Conservation (phyloP, 768 basidiomycete species). For the Terana coerulea region DNA sequence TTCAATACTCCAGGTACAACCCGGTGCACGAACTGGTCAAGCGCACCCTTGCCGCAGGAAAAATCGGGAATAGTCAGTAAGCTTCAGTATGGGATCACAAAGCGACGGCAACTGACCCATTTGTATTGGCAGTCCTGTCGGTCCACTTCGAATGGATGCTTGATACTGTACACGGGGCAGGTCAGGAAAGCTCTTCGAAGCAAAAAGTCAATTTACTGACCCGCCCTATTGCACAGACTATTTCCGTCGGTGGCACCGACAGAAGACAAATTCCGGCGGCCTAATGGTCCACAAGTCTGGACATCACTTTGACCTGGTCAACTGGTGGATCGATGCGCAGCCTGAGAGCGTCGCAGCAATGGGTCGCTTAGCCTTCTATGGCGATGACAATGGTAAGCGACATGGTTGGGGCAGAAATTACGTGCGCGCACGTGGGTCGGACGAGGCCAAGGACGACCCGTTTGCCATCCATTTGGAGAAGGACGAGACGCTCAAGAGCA, state of each 20-base stretch:
- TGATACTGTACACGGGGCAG: conserved; percentile 49
- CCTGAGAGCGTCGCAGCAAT: conserved; percentile 45
- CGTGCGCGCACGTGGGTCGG: conserved; percentile 38
- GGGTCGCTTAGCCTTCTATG: conserved; percentile 46
- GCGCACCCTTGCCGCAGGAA: conserved; percentile 40
- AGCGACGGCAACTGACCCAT: conserved; percentile 3
- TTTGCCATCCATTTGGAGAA: conserved; percentile 46
- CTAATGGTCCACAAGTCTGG: conserved; percentile 45
- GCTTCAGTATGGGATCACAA: background rate
- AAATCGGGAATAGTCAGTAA: conserved; percentile 38
- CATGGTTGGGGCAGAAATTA: conserved; percentile 47
- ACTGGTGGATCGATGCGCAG: conserved; percentile 49
- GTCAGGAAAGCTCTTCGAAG: background rate
- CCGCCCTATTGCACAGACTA: conserved; percentile 31
- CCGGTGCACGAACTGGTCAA: conserved; percentile 48
- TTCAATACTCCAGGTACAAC: conserved; percentile 38
- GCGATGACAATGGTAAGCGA: conserved; percentile 39
- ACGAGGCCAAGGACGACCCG: conserved; percentile 41
- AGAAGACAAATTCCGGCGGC: conserved; percentile 40
- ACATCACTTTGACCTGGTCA: conserved; percentile 50
- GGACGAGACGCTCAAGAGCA: conserved; percentile 38
- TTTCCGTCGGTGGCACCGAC: conserved; percentile 48
- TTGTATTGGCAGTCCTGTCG: conserved; percentile 41
- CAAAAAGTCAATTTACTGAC: background rate
- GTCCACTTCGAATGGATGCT: conserved; percentile 53